These are phyloP conservation scores for Gossypium rotundifolium DNA, from an alignment of 345 rosid genomes.

Conservation along the genomic window DNA sequence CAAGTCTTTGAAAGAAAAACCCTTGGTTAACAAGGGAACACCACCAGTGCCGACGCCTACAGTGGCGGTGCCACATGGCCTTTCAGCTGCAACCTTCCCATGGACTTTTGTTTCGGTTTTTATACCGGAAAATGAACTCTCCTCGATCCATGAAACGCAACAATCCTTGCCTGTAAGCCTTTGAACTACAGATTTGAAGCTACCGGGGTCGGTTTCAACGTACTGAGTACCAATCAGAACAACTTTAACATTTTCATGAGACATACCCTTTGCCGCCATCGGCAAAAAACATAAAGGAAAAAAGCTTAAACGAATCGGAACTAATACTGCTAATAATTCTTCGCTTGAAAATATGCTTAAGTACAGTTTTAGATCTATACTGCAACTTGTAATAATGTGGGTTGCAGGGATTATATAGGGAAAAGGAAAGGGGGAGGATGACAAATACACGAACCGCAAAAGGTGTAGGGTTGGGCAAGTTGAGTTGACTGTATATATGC, in stretches of 20 bases:
- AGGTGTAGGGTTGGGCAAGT: neutral
- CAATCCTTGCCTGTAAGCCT: conserved; percentile 64
- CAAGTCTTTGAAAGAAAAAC: conserved; percentile 27
- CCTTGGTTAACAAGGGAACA: conserved; percentile 16
- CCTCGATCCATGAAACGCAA: conserved; percentile 5
- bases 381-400: neutral
- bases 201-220: conserved; percentile 42
- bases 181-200: conserved; percentile 65
- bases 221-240: conserved; percentile 50
- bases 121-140: neutral
- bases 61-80: neutral
- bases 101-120: neutral
- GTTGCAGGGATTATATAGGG: conserved; percentile 4
- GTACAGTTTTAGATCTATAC: neutral
- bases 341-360: neutral
- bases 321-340: neutral
- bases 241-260: conserved; percentile 32
- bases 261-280: neutral
- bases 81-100: neutral
- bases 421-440: neutral
- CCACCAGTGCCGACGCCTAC: neutral
- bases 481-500: neutral
- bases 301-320: neutral
- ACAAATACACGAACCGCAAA: neutral
- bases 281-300: neutral